Conservation (phyloP, 2,329 filamentous ascomycete genomes). For the Annulohypoxylon truncatum region DNA sequence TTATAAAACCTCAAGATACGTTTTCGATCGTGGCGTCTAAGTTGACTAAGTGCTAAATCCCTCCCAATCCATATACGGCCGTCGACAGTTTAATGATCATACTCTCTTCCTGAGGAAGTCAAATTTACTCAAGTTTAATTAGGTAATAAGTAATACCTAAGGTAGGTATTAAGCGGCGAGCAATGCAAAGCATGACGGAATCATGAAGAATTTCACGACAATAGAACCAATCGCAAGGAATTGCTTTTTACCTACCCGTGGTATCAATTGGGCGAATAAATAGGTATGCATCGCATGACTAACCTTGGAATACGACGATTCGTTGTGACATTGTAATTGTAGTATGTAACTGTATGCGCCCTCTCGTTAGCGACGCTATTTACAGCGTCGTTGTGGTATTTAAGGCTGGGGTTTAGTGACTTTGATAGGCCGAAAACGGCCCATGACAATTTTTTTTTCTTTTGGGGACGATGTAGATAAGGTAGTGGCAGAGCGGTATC, state of each 20-base stretch:
- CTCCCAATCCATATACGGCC: background rate
- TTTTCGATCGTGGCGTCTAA: too few relatives aligned
- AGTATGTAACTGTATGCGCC: conserved; percentile 1
- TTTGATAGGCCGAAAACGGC: conserved; percentile 34
- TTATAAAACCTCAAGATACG: conserved; percentile 27
- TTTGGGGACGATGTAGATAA: conserved; percentile 22
- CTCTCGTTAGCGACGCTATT: background rate
- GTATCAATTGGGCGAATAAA: background rate
- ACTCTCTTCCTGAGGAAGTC: background rate
- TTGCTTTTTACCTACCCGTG: background rate
- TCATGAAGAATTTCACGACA: background rate
- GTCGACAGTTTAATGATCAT: background rate
- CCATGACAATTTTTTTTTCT: conserved; percentile 18
- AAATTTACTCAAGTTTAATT: too few relatives aligned
- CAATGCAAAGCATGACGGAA: conserved; percentile 27
- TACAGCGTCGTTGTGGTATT: background rate
- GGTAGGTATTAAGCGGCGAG: too few relatives aligned
- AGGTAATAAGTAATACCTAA: too few relatives aligned
- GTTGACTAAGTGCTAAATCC: too few relatives aligned
- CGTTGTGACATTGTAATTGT: conserved; percentile 13
- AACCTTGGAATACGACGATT: conserved; percentile 6
- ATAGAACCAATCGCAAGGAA: conserved; percentile 13
- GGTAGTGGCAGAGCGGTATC: conserved; percentile 29
- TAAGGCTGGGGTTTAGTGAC: background rate
- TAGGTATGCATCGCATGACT: conserved; percentile 17